Base-by-base conservation (phyloP, 23 red algal species). In the Cyanidiococcus yangmingshanensis region DNA sequence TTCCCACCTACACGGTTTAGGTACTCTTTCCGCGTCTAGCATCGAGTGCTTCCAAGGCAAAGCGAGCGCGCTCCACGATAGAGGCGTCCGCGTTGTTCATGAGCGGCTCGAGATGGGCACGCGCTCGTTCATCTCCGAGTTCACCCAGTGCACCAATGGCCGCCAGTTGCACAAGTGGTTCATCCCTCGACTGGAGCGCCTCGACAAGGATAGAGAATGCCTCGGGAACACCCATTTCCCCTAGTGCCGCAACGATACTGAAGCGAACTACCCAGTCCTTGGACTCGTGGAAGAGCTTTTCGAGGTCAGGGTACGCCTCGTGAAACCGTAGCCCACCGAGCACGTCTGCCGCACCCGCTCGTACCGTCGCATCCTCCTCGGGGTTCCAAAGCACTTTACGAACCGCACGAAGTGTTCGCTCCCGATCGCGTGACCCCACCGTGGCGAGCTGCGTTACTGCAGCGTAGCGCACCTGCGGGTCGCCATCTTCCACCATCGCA, bases 71-170 rank as follows among this genome's bases (percentile, higher is more conserved):
- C 32, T 71, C 63, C n/a, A 35, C 63, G 32, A 71, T 35, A 12
- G 63, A 71, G 63, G n/a, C n/a, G 32, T 71, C 63, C 12, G 21
- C 3, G 27, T 29, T 71, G n/a, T 71, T 25, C 63, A 71, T 12
- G n/a, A 71, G 63, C 63, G 63, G 63, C 27, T 71, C 63, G 59
- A 82, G 67, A 29, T 41, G 3, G 21, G 54, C 51, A 34, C 26
- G 39, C 37, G 79, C 79, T 2, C 79, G 58, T 41, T 51, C 0
- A 34, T 82, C 79, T 37, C 67, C 67, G 2, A 82, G 67, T 31
- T 82, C 41, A 41, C 79, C 79, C 21, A 82, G 37, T 18, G 79
- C 79, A 39, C 59, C 79, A 1, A 71, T 74, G 18, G 79, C 79
- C 27, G 63, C 63, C 7, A 71, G 32, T 29, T 71, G 63, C 12